Evolutionary conservation across 495 filamentous ascomycete species (phyloP), one percentile per base, ranked within the genome.

Genomic region (Xylaria curta): DNA sequence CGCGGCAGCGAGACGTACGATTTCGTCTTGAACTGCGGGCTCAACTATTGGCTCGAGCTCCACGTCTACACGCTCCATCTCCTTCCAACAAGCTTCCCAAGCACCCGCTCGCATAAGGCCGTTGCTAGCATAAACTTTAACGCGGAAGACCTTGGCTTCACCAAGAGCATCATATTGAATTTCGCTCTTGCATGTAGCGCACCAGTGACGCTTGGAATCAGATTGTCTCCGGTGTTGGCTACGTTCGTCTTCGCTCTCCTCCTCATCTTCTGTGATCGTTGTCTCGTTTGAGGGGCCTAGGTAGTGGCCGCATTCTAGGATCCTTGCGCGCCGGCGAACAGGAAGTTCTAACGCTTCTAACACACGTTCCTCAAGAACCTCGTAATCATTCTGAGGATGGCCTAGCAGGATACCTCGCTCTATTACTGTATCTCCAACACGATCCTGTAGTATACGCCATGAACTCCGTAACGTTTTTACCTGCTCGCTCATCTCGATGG

Each of bases 31-130:
- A 24, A 87, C 58, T 9, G 67, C 61, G 0, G 76, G 53, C 24
- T 86, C 85, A 19, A 89, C 82, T 40, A 85, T 79, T 15, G 94
- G 90, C 68, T 91, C 90, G 72, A 99, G 89, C 78, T 99, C 96
- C 0, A 97, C 92, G 81, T 99, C 96, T 9, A 98, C 93, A 40
- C 95, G 88, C 81, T 99, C 96, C 96, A 99, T 99, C 78, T 98
- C 95, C 67, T 87, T 91, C 96, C 96, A 99, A 42, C 92, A 94
- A 19, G 94, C 93, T 36, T 90, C 90, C 96, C 96, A 99, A 0
- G 96, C 95, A 3, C 93, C 94, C 15, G 94, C 90, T 53, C 90
- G 87, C 93, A 99, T 95, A 65, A 98, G 82, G 0, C 96, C 96
- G 80, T 98, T 99, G 3, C 93, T 92, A 2, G 96, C 96, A 72